Evolutionary conservation across 2,329 filamentous ascomycete genomes (phyloP).

Genomic region (Boeremia lycopersici): DNA sequence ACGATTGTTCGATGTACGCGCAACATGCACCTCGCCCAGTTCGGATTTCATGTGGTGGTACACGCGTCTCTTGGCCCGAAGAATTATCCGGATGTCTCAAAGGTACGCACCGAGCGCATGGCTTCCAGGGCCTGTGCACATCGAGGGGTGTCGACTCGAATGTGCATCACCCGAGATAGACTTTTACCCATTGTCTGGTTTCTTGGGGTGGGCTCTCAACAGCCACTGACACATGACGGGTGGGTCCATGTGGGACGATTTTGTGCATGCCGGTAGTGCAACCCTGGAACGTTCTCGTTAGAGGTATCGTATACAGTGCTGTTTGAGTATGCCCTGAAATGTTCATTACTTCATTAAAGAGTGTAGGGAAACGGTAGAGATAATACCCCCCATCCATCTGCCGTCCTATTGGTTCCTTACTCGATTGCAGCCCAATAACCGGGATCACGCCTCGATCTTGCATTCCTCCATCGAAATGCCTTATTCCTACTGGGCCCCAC

Average conservation of each 20-base stretch:
- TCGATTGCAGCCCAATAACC: conserved; percentile 1
- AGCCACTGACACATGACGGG: not conserved
- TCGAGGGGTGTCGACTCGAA: not conserved
- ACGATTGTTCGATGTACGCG: not conserved
- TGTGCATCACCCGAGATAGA: not conserved
- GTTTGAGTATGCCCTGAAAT: not conserved
- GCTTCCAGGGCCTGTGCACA: not conserved
- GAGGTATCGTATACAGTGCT: not conserved
- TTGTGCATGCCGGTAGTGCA: not conserved
- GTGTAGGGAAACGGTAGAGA: not conserved
- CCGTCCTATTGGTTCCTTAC: conserved; percentile 1
- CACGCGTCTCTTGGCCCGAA: conserved; percentile 9
- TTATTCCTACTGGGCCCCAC: conserved; percentile 6
- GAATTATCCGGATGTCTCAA: not conserved
- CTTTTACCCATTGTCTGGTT: not conserved
- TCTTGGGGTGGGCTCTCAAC: not conserved
- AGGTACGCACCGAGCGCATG: not conserved
- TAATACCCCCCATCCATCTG: not conserved
- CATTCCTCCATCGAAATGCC: not conserved
- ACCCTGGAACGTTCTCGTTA: too few relatives aligned
- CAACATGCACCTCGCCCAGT: conserved; percentile 3
- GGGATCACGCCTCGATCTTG: conserved; percentile 4
- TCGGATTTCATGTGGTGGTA: not conserved
- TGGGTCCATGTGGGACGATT: not conserved
- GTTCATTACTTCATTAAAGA: conserved; percentile 11